Evolutionary conservation across 108 stramenopile species (phyloP).

Genomic region (Cyclotella sp.): DNA sequence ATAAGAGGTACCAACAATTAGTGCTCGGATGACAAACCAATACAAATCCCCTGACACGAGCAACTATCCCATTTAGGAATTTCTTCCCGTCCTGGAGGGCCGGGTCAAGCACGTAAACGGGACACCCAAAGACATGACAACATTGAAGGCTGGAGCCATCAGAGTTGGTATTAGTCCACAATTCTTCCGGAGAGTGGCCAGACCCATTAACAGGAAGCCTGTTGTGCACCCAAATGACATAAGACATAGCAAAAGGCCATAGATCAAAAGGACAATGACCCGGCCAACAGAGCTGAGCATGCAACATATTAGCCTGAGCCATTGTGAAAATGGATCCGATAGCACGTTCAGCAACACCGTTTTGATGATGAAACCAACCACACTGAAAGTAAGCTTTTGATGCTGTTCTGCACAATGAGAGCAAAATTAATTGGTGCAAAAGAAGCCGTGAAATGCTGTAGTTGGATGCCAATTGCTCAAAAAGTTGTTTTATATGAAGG

Average conservation of each 20-base stretch:
- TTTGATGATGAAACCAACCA: constrained; percentile 68
- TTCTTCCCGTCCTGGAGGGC: constrained; percentile 8
- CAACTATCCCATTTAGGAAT: constrained; percentile 2
- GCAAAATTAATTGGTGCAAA: constrained; percentile 23
- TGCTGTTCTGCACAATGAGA: neutral
- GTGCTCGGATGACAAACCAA: neutral
- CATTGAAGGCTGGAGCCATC: neutral
- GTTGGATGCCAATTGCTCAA: constrained; percentile 28
- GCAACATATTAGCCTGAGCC: constrained; percentile 56
- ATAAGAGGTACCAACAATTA: constrained; percentile 1
- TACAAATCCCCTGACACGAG: neutral
- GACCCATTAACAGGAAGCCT: neutral
- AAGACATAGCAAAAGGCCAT: constrained; percentile 59
- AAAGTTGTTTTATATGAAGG: constrained; percentile 29
- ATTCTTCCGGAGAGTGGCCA: neutral
- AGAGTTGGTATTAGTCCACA: neutral
- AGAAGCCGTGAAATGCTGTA: constrained; percentile 36
- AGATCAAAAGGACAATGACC: constrained; percentile 16
- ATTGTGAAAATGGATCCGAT: constrained; percentile 38
- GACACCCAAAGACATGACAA: constrained; percentile 33
- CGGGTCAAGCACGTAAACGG: constrained; percentile 23
- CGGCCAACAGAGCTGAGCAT: constrained; percentile 55
- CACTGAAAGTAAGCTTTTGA: constrained; percentile 38
- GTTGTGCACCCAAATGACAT: constrained; percentile 53
- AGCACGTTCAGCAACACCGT: constrained; percentile 57